Percentiles rank a stretch among this genome's conserved stretches.
Evolutionary conservation across 257 asterid species (phyloP).

Genomic region (Scutellaria minor): DNA sequence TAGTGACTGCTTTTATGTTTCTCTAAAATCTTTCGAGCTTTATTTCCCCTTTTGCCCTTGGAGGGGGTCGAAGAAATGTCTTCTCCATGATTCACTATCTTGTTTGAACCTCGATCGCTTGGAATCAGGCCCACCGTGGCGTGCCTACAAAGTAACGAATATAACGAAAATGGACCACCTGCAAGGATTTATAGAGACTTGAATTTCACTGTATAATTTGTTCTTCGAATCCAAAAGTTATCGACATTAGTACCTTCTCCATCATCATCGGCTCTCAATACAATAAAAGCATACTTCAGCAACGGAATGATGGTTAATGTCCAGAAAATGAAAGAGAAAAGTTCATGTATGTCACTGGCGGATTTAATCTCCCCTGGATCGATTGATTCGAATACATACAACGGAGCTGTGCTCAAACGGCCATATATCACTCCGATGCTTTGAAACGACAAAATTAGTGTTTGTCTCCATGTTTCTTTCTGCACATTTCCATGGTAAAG

Average conservation of each 20-base stretch:
- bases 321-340: constrained; percentile 89
- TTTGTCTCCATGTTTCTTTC: constrained; percentile 54
- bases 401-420: constrained; percentile 87
- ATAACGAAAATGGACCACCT: constrained; percentile 95
- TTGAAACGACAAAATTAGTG: constrained; percentile 79
- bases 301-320: constrained; percentile 78
- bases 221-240: constrained; percentile 6
- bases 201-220: constrained; percentile 15
- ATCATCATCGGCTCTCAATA: constrained; percentile 79
- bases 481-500: constrained; percentile 34
- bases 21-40: constrained; percentile 71
- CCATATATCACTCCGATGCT: constrained; percentile 95
- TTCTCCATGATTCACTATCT: constrained; percentile 55
- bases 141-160: constrained; percentile 82
- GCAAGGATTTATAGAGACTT: constrained; percentile 41
- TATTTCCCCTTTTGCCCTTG: constrained; percentile 56
- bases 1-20: constrained; percentile 73
- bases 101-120: constrained; percentile 51
- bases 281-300: constrained; percentile 76
- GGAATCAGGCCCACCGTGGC: constrained; percentile 89
- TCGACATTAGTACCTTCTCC: constrained; percentile 71
- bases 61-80: constrained; percentile 38
- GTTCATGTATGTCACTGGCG: constrained; percentile 64
- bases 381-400: constrained; percentile 83
- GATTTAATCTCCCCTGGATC: constrained; percentile 55